These are phyloP conservation scores for Kregervanrija pseudodelftensis DNA, from an alignment of 805 yeast species.

Conservation along the genomic window DNA sequence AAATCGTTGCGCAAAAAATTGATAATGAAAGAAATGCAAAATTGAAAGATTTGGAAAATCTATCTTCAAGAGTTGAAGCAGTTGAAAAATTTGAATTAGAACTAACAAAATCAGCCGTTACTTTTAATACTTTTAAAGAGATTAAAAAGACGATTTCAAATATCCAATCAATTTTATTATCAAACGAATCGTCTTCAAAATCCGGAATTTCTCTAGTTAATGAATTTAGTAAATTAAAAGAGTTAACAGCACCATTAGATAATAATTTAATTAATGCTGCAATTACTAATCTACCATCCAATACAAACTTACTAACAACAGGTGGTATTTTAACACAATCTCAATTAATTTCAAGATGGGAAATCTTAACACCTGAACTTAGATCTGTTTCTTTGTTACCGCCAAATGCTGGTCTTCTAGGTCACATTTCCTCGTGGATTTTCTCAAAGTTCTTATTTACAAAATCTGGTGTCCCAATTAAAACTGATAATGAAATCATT, in stretches of 20 bases:
- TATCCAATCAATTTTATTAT: slow-evolving; percentile 32
- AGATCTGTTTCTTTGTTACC: slow-evolving; percentile 86
- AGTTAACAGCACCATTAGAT: slow-evolving; percentile 30
- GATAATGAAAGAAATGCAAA: slow-evolving; percentile 76
- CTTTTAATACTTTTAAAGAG: slow-evolving; percentile 30
- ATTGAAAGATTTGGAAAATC: slow-evolving; percentile 57
- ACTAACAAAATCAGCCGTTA: slow-evolving; percentile 35
- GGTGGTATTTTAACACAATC: slow-evolving; percentile 67
- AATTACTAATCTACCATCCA: slow-evolving; percentile 37
- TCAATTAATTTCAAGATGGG: slow-evolving; percentile 77
- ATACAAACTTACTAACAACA: slow-evolving; percentile 30
- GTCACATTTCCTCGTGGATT: slow-evolving; percentile 74
- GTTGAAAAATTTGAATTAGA: slow-evolving; percentile 48
- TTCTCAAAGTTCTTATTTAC: slow-evolving; percentile 71
- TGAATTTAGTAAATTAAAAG: slow-evolving; percentile 29
- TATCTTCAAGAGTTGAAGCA: slow-evolving; percentile 45
- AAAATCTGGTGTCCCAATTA: slow-evolving; percentile 65
- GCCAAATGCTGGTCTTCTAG: slow-evolving; percentile 91
- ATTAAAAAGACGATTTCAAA: slow-evolving; percentile 39
- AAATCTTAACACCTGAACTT: slow-evolving; percentile 73
- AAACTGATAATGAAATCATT: slow-evolving; percentile 23
- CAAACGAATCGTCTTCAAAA: slow-evolving; percentile 31
- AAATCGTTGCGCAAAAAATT: slow-evolving; percentile 48
- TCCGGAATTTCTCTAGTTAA: slow-evolving; percentile 43
- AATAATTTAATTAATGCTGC: slow-evolving; percentile 33